Conservation (phyloP, 129 eudicot genomes). For the Artemisia argyi region DNA sequence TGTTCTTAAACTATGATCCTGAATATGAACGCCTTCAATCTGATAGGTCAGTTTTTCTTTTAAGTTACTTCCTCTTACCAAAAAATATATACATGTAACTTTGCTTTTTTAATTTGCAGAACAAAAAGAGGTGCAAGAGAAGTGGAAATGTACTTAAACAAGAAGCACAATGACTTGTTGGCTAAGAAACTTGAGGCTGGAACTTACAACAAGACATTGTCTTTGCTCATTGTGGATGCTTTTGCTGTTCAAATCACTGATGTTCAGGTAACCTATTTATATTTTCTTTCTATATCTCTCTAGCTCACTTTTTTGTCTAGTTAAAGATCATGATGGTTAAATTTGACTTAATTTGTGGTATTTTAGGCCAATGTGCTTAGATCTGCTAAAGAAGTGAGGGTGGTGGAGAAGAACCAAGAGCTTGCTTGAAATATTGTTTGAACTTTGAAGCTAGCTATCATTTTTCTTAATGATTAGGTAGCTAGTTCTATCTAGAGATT, state of each 20-base stretch:
- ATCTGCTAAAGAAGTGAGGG: constrained; percentile 86
- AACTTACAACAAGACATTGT: constrained; percentile 68
- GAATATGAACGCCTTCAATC: constrained; percentile 91
- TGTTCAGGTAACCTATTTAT: constrained; percentile 50
- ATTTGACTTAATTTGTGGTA: constrained; percentile 6
- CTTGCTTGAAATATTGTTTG: constrained; percentile 39
- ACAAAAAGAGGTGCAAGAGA: constrained; percentile 67
- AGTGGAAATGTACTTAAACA: constrained; percentile 79
- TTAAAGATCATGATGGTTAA: constrained; percentile 5
- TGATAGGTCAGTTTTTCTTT: constrained; percentile 49
- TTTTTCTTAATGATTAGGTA: not conserved
- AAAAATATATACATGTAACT: not conserved
- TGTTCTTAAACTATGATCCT: constrained; percentile 93
- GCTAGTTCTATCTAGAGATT: not conserved
- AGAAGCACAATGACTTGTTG: constrained; percentile 79
- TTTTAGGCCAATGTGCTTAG: constrained; percentile 85
- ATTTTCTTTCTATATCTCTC: not conserved
- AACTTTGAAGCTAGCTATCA: not conserved
- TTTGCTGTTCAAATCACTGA: constrained; percentile 90
- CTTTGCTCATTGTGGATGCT: constrained; percentile 88
- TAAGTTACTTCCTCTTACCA: constrained; percentile 1
- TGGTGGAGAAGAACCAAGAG: constrained; percentile 97
- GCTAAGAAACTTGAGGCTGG: constrained; percentile 60
- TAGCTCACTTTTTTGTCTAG: not conserved
- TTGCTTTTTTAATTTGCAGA: constrained; percentile 30